phyloP scores from a whole-genome alignment of 228 moss, liverwort and hornwort species.

The Sphagnum fallax region DNA sequence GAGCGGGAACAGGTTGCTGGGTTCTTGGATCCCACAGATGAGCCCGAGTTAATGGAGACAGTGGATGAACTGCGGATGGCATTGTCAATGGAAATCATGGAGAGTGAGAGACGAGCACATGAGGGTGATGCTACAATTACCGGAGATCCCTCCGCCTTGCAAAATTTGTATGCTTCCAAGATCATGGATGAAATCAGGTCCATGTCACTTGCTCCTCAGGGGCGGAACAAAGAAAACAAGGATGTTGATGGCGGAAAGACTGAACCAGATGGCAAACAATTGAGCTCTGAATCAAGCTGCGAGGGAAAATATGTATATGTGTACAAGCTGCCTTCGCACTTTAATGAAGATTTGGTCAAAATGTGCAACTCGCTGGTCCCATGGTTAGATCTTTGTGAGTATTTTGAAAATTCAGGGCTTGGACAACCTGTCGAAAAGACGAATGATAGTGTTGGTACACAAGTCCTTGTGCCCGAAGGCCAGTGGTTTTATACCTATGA shows the following conservation, averaged over 20 bases:
- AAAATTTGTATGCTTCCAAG: neutral
- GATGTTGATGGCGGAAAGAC: slow-evolving; percentile 3
- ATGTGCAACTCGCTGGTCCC: slow-evolving; percentile 49
- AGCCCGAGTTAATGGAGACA: slow-evolving; percentile 34
- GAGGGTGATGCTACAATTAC: slow-evolving; percentile 12
- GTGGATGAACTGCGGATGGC: slow-evolving; percentile 44
- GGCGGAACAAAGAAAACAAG: too few species aligned
- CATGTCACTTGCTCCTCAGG: slow-evolving; percentile 3
- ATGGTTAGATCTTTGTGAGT: slow-evolving; percentile 61
- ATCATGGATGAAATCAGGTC: slow-evolving; percentile 24
- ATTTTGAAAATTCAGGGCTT: slow-evolving; percentile 47
- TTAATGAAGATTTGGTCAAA: slow-evolving; percentile 50
- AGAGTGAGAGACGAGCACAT: slow-evolving; percentile 20
- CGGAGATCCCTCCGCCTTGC: slow-evolving; percentile 10
- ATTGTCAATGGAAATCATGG: slow-evolving; percentile 35
- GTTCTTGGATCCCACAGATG: neutral
- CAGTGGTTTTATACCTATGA: slow-evolving; percentile 80
- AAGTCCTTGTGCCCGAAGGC: slow-evolving; percentile 52
- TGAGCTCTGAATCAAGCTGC: slow-evolving; percentile 16
- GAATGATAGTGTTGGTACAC: slow-evolving; percentile 21
- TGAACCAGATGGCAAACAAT: neutral
- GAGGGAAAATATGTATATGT: slow-evolving; percentile 50
- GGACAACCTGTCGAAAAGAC: slow-evolving; percentile 33
- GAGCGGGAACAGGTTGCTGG: slow-evolving; percentile 1
- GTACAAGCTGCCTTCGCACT: slow-evolving; percentile 63